Percentiles rank a stretch among this genome's conserved stretches.
Evolutionary conservation across 139 green algal genomes (phyloP).

Genomic region (Astrephomene gubernaculifera): DNA sequence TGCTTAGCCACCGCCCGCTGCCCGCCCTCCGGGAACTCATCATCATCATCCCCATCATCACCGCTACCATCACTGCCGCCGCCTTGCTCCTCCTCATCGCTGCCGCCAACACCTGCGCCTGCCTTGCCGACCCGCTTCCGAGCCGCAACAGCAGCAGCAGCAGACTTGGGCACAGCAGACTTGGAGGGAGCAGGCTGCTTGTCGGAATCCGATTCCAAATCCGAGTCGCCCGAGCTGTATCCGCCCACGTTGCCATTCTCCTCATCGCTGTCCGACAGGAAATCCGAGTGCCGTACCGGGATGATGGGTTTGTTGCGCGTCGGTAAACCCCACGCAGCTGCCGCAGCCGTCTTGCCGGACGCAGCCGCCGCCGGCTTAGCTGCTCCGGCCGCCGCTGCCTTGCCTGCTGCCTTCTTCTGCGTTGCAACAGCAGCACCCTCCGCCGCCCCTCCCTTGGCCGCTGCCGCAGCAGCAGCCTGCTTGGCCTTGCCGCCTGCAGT

Average conservation of each 20-base stretch:
- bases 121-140: background rate
- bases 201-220: conserved; percentile 30
- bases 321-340: conserved; percentile 11
- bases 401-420: background rate
- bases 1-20: background rate
- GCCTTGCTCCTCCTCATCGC: conserved; percentile 21
- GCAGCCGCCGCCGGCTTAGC: background rate
- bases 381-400: background rate
- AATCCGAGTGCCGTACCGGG: conserved; percentile 30
- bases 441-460: conserved; percentile 1
- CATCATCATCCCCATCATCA: background rate
- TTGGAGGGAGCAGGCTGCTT: no score
- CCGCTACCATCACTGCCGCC: background rate
- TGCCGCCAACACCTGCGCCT: background rate
- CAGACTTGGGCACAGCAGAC: no score
- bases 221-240: background rate
- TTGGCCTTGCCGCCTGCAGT: conserved; percentile 6
- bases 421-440: conserved; percentile 1
- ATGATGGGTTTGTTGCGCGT: conserved; percentile 45
- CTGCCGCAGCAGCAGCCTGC: background rate
- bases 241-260: background rate
- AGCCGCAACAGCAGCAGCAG: background rate
- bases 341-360: background rate
- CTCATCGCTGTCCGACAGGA: conserved; percentile 36
- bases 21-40: background rate